A percentile compares a stretch with the other conserved stretches of the same genome.
phyloP scores from a whole-genome alignment of 2,329 filamentous ascomycete genomes.

The Botrytis byssoidea region DNA sequence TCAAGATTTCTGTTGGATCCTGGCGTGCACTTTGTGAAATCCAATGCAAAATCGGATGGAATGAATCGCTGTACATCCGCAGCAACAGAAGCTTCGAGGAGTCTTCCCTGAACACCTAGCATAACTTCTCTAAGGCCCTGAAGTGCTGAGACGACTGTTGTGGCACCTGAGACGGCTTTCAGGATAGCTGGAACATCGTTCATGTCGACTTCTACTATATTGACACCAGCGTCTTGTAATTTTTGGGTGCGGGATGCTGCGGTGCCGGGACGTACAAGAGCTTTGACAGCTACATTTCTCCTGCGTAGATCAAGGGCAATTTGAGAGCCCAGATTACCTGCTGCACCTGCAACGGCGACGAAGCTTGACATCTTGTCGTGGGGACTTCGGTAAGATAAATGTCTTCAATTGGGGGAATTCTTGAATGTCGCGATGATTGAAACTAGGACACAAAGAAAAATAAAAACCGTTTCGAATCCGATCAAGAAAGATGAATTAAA shows the following conservation, averaged over 20 bases:
- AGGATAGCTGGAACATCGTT: constrained; percentile 10
- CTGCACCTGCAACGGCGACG: constrained; percentile 22
- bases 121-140: constrained; percentile 23
- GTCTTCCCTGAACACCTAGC: constrained; percentile 16
- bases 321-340: constrained; percentile 22
- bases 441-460: neutral
- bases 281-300: constrained; percentile 23
- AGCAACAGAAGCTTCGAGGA: constrained; percentile 54
- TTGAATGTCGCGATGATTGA: neutral
- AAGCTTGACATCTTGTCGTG: constrained; percentile 20
- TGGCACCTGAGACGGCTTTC: constrained; percentile 17
- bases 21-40: constrained; percentile 21
- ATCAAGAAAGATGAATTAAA: neutral
- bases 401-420: neutral
- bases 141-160: constrained; percentile 21
- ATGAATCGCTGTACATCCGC: constrained; percentile 59
- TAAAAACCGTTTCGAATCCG: neutral
- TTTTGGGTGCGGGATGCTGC: constrained; percentile 21
- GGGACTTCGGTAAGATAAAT: neutral
- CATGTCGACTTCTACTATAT: constrained; percentile 22
- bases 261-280: constrained; percentile 23
- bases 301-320: constrained; percentile 21
- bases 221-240: constrained; percentile 20
- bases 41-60: constrained; percentile 51
- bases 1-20: constrained; percentile 24